Evolutionary conservation across 2,329 filamentous ascomycete species (phyloP), one percentile per base, ranked within the genome.

Genomic region (Talaromyces rugulosus): DNA sequence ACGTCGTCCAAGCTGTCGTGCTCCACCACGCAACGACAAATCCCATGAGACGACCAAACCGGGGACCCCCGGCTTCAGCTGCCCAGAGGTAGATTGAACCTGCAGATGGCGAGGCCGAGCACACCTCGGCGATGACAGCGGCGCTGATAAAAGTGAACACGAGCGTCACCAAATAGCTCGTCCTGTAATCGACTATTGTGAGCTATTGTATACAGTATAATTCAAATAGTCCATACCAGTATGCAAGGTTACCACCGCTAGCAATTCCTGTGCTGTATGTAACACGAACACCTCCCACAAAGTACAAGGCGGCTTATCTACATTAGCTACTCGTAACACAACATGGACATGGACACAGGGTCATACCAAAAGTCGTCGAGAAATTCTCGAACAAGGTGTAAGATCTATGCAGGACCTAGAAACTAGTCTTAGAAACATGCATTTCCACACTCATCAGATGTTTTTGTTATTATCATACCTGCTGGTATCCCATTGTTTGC

Each of bases 11-110:
- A 1, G 85, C 84, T 0, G 84, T 86, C 0, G 83, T 85, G 66
- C 81, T 84, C 84, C 84, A 87, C 84, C 84, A 87, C 0, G 84
- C 84, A n/a, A 86, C 84, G n/a, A 85, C 72, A 69, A 85, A 86
- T 18, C 84, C 84, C 59, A 86, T 78, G 0, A 86, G 73, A 31
- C 84, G 72, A n/a, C 84, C 83, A 65, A 77, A 86, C 27, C 77
- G 77, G 30, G 79, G 81, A 5, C 84, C 84, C 51, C 83, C 84
- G 18, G 83, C 77, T 66, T 86, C 84, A 47, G 84, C 84, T n/a
- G 84, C 84, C 84, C 84, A 86, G 18, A 86, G 78, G 64, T 86
- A 86, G 67, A 86, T 86, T 2, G 83, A 85, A 0, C 84, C 84
- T 12, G 84, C 83, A 2, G 84, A 80, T 0, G 84, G 84, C 2